Evolutionary conservation across 495 filamentous ascomycete genomes (phyloP).

Genomic region (Parmelia sp.): DNA sequence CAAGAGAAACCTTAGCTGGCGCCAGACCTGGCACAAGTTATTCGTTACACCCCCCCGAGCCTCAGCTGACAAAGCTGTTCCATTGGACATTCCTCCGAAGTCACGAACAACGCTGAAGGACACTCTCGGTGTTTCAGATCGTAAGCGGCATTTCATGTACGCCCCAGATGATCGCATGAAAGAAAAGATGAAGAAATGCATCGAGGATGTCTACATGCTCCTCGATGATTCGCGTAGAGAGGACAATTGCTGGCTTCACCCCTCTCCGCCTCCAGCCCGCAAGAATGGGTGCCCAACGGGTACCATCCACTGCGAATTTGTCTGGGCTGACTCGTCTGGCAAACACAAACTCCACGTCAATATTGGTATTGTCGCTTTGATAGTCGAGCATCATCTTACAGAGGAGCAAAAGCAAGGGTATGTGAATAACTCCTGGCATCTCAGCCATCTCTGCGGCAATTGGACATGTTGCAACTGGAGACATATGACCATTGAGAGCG

Average conservation of each 20-base stretch:
- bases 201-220: conserved; percentile 13
- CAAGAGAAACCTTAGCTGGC: too few species aligned
- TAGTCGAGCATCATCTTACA: conserved; percentile 25
- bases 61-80: too few species aligned
- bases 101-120: not conserved
- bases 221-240: conserved; percentile 13
- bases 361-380: conserved; percentile 25
- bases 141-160: conserved; percentile 1
- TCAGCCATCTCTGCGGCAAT: conserved; percentile 36
- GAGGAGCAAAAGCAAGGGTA: conserved; percentile 31
- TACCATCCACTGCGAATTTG: conserved; percentile 13
- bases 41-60: too few species aligned
- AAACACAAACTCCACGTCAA: conserved; percentile 21
- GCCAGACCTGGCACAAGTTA: too few species aligned
- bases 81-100: not conserved
- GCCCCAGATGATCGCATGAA: conserved; percentile 11
- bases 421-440: conserved; percentile 31
- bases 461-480: conserved; percentile 34
- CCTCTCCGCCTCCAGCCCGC: conserved; percentile 14
- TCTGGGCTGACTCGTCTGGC: conserved; percentile 10
- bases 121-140: not conserved
- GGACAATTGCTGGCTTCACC: conserved; percentile 24
- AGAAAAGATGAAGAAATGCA: conserved; percentile 12
- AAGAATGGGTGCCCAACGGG: conserved; percentile 2
- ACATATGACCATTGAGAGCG: conserved; percentile 31